Percentiles rank a stretch among this genome's conserved stretches.
Conservation (phyloP, 495 filamentous ascomycete genomes). For the Neurospora sp. region DNA sequence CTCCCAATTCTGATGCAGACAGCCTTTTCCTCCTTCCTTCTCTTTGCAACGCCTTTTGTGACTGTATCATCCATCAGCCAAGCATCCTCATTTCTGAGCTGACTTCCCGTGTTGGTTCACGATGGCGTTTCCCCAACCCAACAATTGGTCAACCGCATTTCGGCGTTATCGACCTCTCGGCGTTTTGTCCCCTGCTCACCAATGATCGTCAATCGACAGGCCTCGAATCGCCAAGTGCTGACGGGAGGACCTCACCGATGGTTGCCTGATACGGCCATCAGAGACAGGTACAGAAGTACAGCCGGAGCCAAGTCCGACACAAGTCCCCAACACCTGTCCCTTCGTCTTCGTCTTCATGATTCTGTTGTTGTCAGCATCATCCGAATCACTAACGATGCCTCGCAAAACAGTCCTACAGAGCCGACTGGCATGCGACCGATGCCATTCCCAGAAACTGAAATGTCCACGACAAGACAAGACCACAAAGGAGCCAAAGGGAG, state of each 20-base stretch:
- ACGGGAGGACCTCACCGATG: background rate
- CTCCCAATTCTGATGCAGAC: background rate
- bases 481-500: background rate
- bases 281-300: background rate
- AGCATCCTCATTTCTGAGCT: background rate
- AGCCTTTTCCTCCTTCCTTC: background rate
- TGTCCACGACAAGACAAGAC: slow-evolving; percentile 1
- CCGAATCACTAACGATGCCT: background rate
- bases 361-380: background rate
- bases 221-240: background rate
- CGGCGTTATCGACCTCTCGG: background rate
- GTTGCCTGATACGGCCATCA: background rate
- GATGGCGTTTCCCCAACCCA: background rate
- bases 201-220: background rate
- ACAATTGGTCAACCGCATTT: background rate
- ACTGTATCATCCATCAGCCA: background rate
- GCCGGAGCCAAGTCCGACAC: background rate
- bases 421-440: slow-evolving; percentile 6
- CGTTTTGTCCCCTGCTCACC: background rate
- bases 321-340: background rate
- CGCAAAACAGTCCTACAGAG: background rate
- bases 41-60: no score
- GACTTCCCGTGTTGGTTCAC: background rate
- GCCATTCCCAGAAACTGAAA: slow-evolving; percentile 5
- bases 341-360: background rate